A percentile compares a stretch with the other conserved stretches of the same genome.
Evolutionary conservation across 2,329 filamentous ascomycete genomes (phyloP).

Genomic region (Hypoxylon sp.): DNA sequence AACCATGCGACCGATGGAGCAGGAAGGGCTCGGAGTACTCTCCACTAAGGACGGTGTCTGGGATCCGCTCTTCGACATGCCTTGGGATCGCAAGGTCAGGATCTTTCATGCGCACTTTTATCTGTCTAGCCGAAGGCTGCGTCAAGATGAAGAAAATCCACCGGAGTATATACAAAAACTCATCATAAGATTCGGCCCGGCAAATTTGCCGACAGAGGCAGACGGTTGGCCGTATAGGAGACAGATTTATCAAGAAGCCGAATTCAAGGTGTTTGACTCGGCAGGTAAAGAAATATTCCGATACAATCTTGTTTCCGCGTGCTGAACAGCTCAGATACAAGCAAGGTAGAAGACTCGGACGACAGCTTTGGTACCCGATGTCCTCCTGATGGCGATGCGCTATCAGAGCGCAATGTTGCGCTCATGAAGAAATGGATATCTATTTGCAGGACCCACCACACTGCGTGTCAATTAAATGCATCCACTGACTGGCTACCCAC

Average conservation of each 20-base stretch:
- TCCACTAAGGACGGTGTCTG: not conserved
- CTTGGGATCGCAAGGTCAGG: not conserved
- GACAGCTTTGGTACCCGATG: not conserved
- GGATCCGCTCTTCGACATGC: conserved; percentile 1
- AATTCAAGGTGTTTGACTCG: not conserved
- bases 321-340: not conserved
- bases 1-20: not conserved
- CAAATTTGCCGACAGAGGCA: not conserved
- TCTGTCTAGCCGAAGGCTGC: not conserved
- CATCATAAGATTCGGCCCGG: not conserved
- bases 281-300: not conserved
- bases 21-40: not conserved
- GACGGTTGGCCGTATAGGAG: not conserved
- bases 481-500: not conserved
- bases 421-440: conserved; percentile 1
- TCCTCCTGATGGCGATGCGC: not conserved
- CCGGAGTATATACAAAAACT: not conserved
- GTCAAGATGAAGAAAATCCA: not conserved
- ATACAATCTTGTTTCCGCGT: not conserved
- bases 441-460: not conserved
- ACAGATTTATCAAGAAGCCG: not conserved
- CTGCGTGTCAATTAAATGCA: not conserved
- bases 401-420: not conserved
- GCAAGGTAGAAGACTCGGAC: not conserved
- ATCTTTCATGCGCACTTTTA: not conserved